These are phyloP conservation scores for Lepraria neglecta DNA, from an alignment of 495 filamentous ascomycete species.

Conservation along the genomic window DNA sequence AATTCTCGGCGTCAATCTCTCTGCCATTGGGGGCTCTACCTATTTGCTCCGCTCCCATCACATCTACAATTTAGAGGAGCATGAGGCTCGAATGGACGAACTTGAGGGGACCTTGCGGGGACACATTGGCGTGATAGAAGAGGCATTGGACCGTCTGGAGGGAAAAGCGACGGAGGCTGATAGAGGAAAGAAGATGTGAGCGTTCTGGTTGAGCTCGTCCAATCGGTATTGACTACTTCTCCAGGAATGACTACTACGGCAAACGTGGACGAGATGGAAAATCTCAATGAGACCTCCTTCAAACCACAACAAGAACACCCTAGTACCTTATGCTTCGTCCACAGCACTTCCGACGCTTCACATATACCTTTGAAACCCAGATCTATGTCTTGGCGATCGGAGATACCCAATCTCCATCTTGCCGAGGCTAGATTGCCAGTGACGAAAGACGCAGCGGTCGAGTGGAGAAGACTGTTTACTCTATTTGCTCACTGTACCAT, in stretches of 20 bases:
- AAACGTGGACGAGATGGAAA: slow-evolving; percentile 28
- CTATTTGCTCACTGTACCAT: neutral
- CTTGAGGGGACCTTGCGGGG: slow-evolving; percentile 43
- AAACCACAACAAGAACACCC: neutral
- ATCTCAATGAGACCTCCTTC: neutral
- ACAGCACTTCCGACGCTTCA: neutral
- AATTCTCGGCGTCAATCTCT: slow-evolving; percentile 32
- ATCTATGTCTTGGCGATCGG: slow-evolving; percentile 10
- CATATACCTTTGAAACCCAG: neutral
- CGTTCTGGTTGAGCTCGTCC: too few relatives aligned
- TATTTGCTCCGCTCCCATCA: slow-evolving; percentile 35
- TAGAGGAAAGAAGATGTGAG: slow-evolving; percentile 29
- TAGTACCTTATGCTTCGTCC: neutral
- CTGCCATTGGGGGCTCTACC: slow-evolving; percentile 33
- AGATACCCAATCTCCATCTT: slow-evolving; percentile 11
- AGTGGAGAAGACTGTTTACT: slow-evolving; percentile 1
- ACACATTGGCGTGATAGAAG: slow-evolving; percentile 44
- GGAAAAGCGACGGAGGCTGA: slow-evolving; percentile 30
- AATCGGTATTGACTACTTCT: neutral
- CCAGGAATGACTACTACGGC: slow-evolving; percentile 28
- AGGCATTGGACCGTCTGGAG: slow-evolving; percentile 37
- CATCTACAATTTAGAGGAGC: slow-evolving; percentile 40
- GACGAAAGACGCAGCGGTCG: neutral
- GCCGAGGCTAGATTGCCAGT: neutral
- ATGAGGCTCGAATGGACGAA: slow-evolving; percentile 44